These are phyloP conservation scores for Decorospora gaudefroyi DNA, from an alignment of 2,329 filamentous ascomycete species.

Conservation along the genomic window DNA sequence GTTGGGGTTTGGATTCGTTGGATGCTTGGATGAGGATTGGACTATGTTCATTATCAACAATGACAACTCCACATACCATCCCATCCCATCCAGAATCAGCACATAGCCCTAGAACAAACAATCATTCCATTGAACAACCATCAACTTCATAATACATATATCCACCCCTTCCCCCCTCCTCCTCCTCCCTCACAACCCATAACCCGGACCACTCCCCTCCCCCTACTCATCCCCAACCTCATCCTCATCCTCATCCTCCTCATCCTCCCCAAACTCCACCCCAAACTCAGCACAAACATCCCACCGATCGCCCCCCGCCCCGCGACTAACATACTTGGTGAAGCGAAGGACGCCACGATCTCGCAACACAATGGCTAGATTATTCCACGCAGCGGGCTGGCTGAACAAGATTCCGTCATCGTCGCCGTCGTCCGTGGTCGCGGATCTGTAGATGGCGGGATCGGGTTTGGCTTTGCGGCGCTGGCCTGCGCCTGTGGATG, in stretches of 20 bases:
- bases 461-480: slow-evolving; percentile 58
- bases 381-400: slow-evolving; percentile 80
- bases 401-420: slow-evolving; percentile 75
- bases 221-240: not conserved
- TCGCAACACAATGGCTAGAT: slow-evolving; percentile 83
- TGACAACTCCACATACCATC: too few relatives aligned
- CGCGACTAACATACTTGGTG: slow-evolving; percentile 89
- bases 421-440: slow-evolving; percentile 64
- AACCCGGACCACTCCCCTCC: too few relatives aligned
- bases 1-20: too few relatives aligned
- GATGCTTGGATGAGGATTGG: too few relatives aligned
- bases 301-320: slow-evolving; percentile 87
- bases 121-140: too few relatives aligned
- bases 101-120: too few relatives aligned
- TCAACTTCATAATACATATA: too few relatives aligned
- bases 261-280: slow-evolving; percentile 63
- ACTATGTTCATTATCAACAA: too few relatives aligned
- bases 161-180: too few relatives aligned
- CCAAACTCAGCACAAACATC: slow-evolving; percentile 82
- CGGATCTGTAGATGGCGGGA: slow-evolving; percentile 77
- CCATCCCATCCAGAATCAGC: too few relatives aligned
- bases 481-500: slow-evolving; percentile 55
- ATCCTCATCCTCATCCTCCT: slow-evolving; percentile 45
- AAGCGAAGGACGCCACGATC: slow-evolving; percentile 88
- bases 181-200: too few relatives aligned